These are phyloP conservation scores for Trichophyton mentagrophytes DNA, from an alignment of 2,329 filamentous ascomycete genomes.

Conservation along the genomic window DNA sequence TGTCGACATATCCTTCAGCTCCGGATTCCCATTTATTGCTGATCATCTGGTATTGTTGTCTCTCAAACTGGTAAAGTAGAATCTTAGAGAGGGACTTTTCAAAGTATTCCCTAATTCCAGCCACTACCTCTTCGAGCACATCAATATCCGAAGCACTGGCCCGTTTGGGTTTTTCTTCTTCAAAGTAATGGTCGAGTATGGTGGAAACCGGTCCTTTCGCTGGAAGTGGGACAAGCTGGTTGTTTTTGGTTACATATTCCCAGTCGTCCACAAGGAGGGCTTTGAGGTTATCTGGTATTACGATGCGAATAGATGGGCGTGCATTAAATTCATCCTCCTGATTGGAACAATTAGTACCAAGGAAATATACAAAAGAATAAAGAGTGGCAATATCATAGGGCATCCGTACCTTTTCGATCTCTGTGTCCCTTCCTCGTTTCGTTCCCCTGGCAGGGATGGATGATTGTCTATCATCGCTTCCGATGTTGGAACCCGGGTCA, in stretches of 20 bases:
- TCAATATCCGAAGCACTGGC: constrained; percentile 46
- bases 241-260: constrained; percentile 96
- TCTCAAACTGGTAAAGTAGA: constrained; percentile 86
- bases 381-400: not conserved
- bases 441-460: constrained; percentile 32
- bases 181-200: constrained; percentile 70
- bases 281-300: constrained; percentile 81
- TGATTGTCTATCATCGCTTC: constrained; percentile 34
- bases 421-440: constrained; percentile 35
- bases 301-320: constrained; percentile 72
- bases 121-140: constrained; percentile 77
- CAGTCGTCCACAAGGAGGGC: constrained; percentile 92
- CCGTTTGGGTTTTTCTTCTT: constrained; percentile 55
- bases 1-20: constrained; percentile 53
- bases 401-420: constrained; percentile 36
- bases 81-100: constrained; percentile 80
- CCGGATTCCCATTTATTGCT: constrained; percentile 55
- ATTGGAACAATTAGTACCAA: constrained; percentile 6
- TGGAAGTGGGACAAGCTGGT: constrained; percentile 76
- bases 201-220: constrained; percentile 59
- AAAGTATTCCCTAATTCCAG: constrained; percentile 85
- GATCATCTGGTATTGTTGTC: constrained; percentile 71
- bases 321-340: constrained; percentile 81
- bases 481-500: constrained; percentile 32
- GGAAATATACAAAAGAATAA: not conserved